A percentile compares a stretch with the other conserved stretches of the same genome.
Conservation (phyloP, 2,329 filamentous ascomycete genomes). For the Chaetomiaceae sp. region DNA sequence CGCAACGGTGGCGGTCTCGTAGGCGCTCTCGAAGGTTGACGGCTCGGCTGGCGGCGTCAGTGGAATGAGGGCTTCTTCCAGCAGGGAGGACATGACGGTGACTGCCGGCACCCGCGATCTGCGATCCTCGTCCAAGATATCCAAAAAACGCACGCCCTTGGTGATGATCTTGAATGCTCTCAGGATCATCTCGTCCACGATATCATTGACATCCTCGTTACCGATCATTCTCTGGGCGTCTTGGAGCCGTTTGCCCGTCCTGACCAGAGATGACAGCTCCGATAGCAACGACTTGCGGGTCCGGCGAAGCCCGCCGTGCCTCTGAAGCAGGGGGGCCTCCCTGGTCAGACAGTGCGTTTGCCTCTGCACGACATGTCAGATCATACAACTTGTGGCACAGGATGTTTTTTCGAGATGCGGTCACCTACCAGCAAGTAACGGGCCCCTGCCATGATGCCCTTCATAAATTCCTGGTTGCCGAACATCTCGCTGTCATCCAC, state of each 20-base stretch:
- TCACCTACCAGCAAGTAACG: slow-evolving; percentile 75
- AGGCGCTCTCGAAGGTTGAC: slow-evolving; percentile 41
- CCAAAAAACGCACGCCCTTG: slow-evolving; percentile 82
- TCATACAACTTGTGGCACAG: not conserved
- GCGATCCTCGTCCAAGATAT: slow-evolving; percentile 68
- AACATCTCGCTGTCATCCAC: slow-evolving; percentile 74
- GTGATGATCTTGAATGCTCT: slow-evolving; percentile 94
- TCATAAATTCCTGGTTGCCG: slow-evolving; percentile 88
- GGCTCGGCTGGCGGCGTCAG: slow-evolving; percentile 61
- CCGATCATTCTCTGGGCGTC: slow-evolving; percentile 55
- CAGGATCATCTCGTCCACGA: slow-evolving; percentile 87
- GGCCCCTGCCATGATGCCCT: slow-evolving; percentile 88
- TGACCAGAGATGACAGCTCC: slow-evolving; percentile 84
- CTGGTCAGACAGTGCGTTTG: slow-evolving; percentile 81
- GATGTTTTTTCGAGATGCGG: not conserved
- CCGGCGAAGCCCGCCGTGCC: slow-evolving; percentile 69
- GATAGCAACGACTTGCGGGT: slow-evolving; percentile 84
- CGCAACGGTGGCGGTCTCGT: slow-evolving; percentile 34
- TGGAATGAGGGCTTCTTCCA: slow-evolving; percentile 54
- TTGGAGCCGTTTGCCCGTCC: slow-evolving; percentile 79
- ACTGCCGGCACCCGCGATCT: slow-evolving; percentile 47
- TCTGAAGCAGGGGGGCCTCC: slow-evolving; percentile 69
- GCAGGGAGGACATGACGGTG: slow-evolving; percentile 55
- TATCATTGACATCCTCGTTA: slow-evolving; percentile 59
- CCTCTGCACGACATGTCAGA: slow-evolving; percentile 53